Evolutionary conservation across 2,329 filamentous ascomycete species (phyloP), one percentile per base, ranked within the genome.

Genomic region (Colletotrichum shisoi): DNA sequence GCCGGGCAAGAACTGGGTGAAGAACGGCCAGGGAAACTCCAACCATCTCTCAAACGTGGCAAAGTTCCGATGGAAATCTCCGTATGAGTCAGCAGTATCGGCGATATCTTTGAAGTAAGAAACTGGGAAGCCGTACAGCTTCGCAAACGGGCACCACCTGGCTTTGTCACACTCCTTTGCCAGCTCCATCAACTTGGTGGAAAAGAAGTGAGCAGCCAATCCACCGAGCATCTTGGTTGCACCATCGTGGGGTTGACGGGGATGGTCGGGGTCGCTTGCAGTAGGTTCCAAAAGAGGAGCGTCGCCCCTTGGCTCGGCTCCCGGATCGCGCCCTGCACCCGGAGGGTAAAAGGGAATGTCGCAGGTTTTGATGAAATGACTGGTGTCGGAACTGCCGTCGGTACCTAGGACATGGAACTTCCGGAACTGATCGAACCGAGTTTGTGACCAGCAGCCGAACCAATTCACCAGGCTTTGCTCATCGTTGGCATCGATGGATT

Each of bases 391-490:
- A 13, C 70, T 59, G 12, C 70, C 57, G 27, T 71, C 71, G 0
- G 85, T 85, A 3, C 86, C 87, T 4, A 89, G 62, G 3, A 89
- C 83, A 19, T 79, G 76, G 70, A 89, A 89, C 44, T 80, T 83
- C 39, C 85, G 82, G 71, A 82, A 85, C 46, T 76, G 75, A 63
- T 87, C 82, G 42, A 86, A 72, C 37, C 82, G 81, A 62, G 74
- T 67, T 39, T 79, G 76, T 0, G 85, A 79, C 87, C 87, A 89
- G 74, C 80, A 84, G 1, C 84, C 85, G 73, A 88, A 89, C 83
- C 85, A 89, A 69, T 88, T 86, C 11, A 89, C 81, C 34, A 90
- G 76, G 63, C 83, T 87, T 71, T 88, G 84, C 72, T 90, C 87
- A 68, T 89, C 86, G 62, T 85, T 84, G 0, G 81, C 78, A 62